phyloP scores from a whole-genome alignment of 2,329 filamentous ascomycete genomes.

The Pseudogymnoascus sp. region DNA sequence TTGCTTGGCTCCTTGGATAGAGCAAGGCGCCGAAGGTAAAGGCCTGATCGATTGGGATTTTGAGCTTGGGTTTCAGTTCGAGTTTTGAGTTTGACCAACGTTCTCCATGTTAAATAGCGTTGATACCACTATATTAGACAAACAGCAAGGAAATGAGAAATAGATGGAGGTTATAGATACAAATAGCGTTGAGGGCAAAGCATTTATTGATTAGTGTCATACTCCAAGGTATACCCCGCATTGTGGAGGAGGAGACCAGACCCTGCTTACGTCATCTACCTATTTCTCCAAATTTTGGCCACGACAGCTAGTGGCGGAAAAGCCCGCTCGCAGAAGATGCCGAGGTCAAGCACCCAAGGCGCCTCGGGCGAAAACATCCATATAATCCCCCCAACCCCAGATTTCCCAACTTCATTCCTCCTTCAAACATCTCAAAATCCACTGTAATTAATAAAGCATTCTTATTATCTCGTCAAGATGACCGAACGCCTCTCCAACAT shows the following conservation, averaged over 20 bases:
- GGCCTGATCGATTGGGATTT: not conserved
- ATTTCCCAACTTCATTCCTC: not conserved
- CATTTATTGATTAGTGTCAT: not conserved
- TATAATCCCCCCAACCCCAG: not conserved
- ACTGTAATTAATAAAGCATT: not conserved
- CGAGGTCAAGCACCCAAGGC: conserved; percentile 1
- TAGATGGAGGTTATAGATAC: not conserved
- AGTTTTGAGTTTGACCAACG: not conserved
- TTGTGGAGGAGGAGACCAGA: not conserved
- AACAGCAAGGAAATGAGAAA: not conserved
- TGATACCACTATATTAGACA: conserved; percentile 5
- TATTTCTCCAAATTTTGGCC: not conserved
- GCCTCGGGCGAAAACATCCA: not conserved
- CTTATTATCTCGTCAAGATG: conserved; percentile 43
- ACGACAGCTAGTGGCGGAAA: not conserved
- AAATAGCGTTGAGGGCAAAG: not conserved
- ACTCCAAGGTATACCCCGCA: not conserved
- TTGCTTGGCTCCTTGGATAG: not conserved
- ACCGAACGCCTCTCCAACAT: conserved; percentile 83
- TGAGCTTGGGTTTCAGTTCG: not conserved
- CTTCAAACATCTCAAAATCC: not conserved
- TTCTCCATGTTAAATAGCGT: conserved; percentile 1
- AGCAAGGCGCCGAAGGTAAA: not conserved
- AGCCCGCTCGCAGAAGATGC: not conserved
- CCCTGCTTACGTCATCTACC: not conserved